These are phyloP conservation scores for Exophiala sp. DNA, from an alignment of 2,329 filamentous ascomycete genomes.

Conservation along the genomic window DNA sequence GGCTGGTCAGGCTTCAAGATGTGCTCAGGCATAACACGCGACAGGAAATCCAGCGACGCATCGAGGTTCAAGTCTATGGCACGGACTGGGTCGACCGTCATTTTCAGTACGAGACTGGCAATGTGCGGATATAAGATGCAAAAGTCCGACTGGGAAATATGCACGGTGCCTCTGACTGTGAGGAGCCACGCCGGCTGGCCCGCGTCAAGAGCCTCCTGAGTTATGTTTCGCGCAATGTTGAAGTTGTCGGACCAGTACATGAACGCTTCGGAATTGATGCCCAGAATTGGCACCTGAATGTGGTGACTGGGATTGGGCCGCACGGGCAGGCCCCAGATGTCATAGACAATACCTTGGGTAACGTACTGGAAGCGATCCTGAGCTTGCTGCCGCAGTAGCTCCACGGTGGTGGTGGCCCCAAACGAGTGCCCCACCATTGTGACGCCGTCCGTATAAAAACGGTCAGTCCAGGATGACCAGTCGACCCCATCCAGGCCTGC, in stretches of 20 bases:
- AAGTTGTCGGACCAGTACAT: slow-evolving; percentile 65
- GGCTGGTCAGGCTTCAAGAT: slow-evolving; percentile 36
- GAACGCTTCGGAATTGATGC: slow-evolving; percentile 63
- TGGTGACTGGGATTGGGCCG: slow-evolving; percentile 37
- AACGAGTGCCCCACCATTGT: slow-evolving; percentile 63
- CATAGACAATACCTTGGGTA: slow-evolving; percentile 59
- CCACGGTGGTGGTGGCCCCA: slow-evolving; percentile 58
- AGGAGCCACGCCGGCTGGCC: slow-evolving; percentile 47
- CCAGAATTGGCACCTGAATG: slow-evolving; percentile 52
- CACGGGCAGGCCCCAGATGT: slow-evolving; percentile 51
- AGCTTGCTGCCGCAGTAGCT: slow-evolving; percentile 50
- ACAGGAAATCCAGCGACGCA: slow-evolving; percentile 57
- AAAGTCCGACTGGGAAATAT: slow-evolving; percentile 62
- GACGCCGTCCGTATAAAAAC: slow-evolving; percentile 52
- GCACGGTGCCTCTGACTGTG: slow-evolving; percentile 55
- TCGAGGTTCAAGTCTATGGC: slow-evolving; percentile 60
- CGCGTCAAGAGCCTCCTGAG: slow-evolving; percentile 49
- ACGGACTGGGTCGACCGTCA: slow-evolving; percentile 56
- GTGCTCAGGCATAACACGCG: slow-evolving; percentile 34
- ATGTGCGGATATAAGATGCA: slow-evolving; percentile 57
- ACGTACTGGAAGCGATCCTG: slow-evolving; percentile 51
- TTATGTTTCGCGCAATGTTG: slow-evolving; percentile 51
- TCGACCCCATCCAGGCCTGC: slow-evolving; percentile 51
- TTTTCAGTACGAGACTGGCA: slow-evolving; percentile 55
- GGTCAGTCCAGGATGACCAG: slow-evolving; percentile 53